Evolutionary conservation across 1,284 basidiomycete genomes (phyloP), one percentile per base, ranked within the genome.

Genomic region (Hemileia vastatrix): DNA sequence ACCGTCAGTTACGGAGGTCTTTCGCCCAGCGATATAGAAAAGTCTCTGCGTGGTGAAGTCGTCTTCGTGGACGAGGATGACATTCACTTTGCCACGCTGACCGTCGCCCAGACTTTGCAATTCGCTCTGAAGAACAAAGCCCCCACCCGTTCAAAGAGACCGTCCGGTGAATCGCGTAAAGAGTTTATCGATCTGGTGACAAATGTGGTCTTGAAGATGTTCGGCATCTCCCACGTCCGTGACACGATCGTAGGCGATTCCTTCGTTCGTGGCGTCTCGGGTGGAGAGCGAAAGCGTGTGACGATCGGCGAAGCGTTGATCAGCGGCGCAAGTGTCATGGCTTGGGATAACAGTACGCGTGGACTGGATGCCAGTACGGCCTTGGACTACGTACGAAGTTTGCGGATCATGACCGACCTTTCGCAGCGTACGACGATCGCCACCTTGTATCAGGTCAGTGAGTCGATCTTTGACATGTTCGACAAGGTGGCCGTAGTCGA

Each of bases 171-270:
- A 11, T 73, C 81, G 1, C 79, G 84, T 52, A 76, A 80, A 49
- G 74, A 80, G 15, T 83, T 79, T 64, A 77, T 79, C 61, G 75
- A 75, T n/a, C n/a, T n/a, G n/a, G n/a, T 48, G 43, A 44, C 43
- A 44, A 11, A n/a, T n/a, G 53, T 85, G 4, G 71, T 86, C 32
- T 78, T 82, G 70, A 85, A 84, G 13, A 80, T 87, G 19, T 86
- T 90, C 69, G 86, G 87, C 6, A 77, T 92, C 57, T 78, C 78
- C n/a, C 86, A 87, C 66, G 89, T 86, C 0, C 79, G 80, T 63
- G 78, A 86, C 67, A 91, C 89, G 0, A 82, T 87, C 2, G 86
- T 91, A 21, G 90, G 90, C 2, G 83, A 90, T 75, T 84, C 84
- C 3, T 80, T 82, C 3, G 79, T 89, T 2, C 79, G 87, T 4